Conservation (phyloP, 2,329 filamentous ascomycete genomes). For the Canariomyces notabilis region DNA sequence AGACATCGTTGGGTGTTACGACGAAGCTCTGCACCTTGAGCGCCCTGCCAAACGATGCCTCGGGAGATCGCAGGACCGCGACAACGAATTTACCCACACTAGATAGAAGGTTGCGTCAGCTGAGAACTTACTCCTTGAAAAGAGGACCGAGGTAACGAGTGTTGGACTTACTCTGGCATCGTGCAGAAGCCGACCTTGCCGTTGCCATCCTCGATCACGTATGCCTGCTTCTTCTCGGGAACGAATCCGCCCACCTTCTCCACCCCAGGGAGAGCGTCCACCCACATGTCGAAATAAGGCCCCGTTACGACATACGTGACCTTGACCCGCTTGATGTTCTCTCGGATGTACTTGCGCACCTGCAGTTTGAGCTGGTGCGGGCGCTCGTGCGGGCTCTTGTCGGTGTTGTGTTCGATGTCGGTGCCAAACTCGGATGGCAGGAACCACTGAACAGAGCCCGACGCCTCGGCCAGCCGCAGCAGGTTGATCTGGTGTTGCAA, state of each 20-base stretch:
- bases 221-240: conserved; percentile 49
- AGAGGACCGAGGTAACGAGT: background rate
- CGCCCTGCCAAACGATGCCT: conserved; percentile 48
- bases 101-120: conserved; percentile 2
- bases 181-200: conserved; percentile 63
- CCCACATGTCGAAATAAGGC: conserved; percentile 61
- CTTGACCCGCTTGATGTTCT: conserved; percentile 48
- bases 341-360: conserved; percentile 56
- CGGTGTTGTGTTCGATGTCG: conserved; percentile 56
- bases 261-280: conserved; percentile 37
- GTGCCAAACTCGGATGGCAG: conserved; percentile 65
- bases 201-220: conserved; percentile 57
- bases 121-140: background rate
- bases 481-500: conserved; percentile 57
- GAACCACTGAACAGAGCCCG: conserved; percentile 54
- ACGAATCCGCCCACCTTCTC: conserved; percentile 54
- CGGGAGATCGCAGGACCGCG: conserved; percentile 54
- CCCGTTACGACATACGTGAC: conserved; percentile 67
- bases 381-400: conserved; percentile 51
- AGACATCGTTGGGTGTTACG: conserved; percentile 55
- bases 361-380: conserved; percentile 67
- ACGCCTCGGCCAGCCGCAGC: conserved; percentile 53
- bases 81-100: conserved; percentile 64
- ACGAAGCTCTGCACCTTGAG: conserved; percentile 69
- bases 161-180: conserved; percentile 59